phyloP scores from a whole-genome alignment of 2,329 filamentous ascomycete genomes.

The Diaporthe amygdali region DNA sequence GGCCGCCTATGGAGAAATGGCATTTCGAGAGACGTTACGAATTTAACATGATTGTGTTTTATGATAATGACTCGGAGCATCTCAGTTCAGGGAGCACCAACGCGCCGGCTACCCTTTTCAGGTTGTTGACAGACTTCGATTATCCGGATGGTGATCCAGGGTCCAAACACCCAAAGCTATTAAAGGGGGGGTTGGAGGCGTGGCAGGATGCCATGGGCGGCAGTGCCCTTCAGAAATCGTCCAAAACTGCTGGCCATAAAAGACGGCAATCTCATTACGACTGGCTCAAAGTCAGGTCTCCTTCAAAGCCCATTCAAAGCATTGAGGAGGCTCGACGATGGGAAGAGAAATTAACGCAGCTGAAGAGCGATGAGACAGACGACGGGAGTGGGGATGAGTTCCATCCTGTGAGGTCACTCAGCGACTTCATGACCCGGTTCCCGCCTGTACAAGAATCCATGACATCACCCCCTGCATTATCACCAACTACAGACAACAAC shows the following conservation, averaged over 20 bases:
- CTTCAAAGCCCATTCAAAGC: conserved; percentile 71
- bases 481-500: conserved; percentile 14
- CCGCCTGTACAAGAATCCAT: conserved; percentile 73
- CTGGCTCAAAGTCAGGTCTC: conserved; percentile 47
- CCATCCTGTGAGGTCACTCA: conserved; percentile 17
- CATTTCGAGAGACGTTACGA: conserved; percentile 75
- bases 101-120: conserved; percentile 74
- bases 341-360: conserved; percentile 68
- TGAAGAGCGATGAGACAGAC: conserved; percentile 18
- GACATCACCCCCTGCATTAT: conserved; percentile 43
- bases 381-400: background rate
- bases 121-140: conserved; percentile 84
- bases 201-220: conserved; percentile 85
- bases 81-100: conserved; percentile 50
- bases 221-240: conserved; percentile 59
- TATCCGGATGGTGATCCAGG: conserved; percentile 47
- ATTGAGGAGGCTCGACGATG: conserved; percentile 80
- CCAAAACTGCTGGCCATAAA: conserved; percentile 40
- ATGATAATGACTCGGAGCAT: conserved; percentile 72
- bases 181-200: conserved; percentile 82
- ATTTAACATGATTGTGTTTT: conserved; percentile 89
- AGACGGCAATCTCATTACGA: conserved; percentile 23
- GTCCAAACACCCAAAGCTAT: conserved; percentile 70
- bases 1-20: conserved; percentile 74
- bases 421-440: conserved; percentile 81